phyloP scores from a whole-genome alignment of 805 yeast genomes.

The Pichia insulana region DNA sequence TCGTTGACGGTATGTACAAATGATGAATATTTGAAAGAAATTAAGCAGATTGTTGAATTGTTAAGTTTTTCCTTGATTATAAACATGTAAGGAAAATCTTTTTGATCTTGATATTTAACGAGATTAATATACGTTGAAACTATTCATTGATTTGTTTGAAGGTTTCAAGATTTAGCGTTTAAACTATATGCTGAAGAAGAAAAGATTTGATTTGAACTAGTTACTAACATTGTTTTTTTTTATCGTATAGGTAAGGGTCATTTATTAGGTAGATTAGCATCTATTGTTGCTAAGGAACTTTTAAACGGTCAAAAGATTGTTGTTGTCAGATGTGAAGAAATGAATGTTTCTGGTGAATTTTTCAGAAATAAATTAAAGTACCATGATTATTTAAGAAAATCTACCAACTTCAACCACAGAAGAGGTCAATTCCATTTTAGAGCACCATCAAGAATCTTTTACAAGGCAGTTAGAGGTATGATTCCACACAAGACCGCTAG shows the following conservation, averaged over 20 bases:
- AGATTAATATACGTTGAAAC: too few species aligned
- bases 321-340: conserved; percentile 93
- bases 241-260: conserved; percentile 78
- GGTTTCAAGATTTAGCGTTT: too few species aligned
- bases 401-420: conserved; percentile 96
- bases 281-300: conserved; percentile 96
- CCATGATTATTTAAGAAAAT: conserved; percentile 99
- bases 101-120: too few species aligned
- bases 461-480: conserved; percentile 99
- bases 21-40: neutral
- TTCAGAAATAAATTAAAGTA: conserved; percentile 99
- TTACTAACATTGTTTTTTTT: neutral
- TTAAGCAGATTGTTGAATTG: neutral
- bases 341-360: conserved; percentile 99
- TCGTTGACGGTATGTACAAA: conserved; percentile 76
- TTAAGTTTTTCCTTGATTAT: too few species aligned
- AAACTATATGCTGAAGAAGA: too few species aligned
- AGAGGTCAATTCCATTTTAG: conserved; percentile 99
- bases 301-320: conserved; percentile 97
- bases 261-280: conserved; percentile 98
- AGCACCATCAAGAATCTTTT: conserved; percentile 99
- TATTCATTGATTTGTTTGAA: too few species aligned
- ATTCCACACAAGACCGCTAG: conserved; percentile 99
- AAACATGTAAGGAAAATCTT: too few species aligned
- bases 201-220: too few species aligned